phyloP scores from a whole-genome alignment of 148 eudicot species.

The Bassia scoparia region DNA sequence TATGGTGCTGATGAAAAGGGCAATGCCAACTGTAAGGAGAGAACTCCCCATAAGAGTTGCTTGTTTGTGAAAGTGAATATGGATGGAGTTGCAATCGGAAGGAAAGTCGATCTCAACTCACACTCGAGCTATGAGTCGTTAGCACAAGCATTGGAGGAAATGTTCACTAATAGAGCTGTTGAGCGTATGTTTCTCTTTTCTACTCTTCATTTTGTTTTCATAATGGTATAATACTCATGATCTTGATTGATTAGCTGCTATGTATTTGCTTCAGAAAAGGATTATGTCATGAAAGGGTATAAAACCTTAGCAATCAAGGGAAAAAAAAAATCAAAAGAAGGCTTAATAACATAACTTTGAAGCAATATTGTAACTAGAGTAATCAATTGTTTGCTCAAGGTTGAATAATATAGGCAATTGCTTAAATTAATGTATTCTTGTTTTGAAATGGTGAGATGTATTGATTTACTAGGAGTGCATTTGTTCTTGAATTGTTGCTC shows the following conservation, averaged over 20 bases:
- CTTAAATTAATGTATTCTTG: background rate
- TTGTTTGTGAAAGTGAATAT: slow-evolving; percentile 84
- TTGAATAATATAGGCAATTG: no score
- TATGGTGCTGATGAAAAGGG: slow-evolving; percentile 33
- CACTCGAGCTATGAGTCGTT: slow-evolving; percentile 69
- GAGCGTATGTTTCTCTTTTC: slow-evolving; percentile 43
- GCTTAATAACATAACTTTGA: slow-evolving; percentile 1
- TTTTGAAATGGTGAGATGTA: background rate
- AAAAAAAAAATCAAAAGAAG: background rate
- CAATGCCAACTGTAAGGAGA: slow-evolving; percentile 31
- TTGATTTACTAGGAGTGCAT: no score
- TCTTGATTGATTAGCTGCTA: background rate
- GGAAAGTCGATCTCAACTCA: slow-evolving; percentile 84
- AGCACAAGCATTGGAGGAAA: slow-evolving; percentile 63
- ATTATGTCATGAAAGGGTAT: background rate
- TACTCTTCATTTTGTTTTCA: background rate
- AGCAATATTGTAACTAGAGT: slow-evolving; percentile 1
- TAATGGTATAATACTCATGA: background rate
- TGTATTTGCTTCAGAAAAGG: background rate
- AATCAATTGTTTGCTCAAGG: background rate
- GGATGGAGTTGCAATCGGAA: slow-evolving; percentile 84
- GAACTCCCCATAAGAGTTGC: slow-evolving; percentile 38
- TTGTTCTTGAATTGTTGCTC: slow-evolving; percentile 9
- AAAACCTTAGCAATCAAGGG: background rate
- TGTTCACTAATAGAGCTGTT: slow-evolving; percentile 53